These are phyloP conservation scores for Rickenella mellea DNA, from an alignment of 768 basidiomycete species.

Conservation along the genomic window DNA sequence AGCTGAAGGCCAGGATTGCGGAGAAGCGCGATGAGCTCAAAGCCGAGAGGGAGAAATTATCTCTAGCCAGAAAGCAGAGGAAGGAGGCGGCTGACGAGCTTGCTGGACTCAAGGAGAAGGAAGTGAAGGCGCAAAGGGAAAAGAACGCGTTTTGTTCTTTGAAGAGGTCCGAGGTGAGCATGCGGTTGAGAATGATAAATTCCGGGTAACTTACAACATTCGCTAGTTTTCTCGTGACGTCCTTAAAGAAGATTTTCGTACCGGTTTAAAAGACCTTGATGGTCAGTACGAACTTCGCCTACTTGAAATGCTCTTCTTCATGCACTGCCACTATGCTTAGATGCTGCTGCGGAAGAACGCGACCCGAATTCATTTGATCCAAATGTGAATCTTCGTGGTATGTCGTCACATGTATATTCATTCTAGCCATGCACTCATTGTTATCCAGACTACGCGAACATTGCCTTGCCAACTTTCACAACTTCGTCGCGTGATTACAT, in stretches of 20 bases:
- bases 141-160: constrained; percentile 56
- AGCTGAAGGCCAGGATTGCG: constrained; percentile 34
- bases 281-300: constrained; percentile 26
- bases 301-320: neutral
- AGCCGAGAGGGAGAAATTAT: constrained; percentile 25
- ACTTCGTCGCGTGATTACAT: constrained; percentile 54
- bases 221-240: constrained; percentile 44
- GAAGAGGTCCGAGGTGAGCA: constrained; percentile 43
- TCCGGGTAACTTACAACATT: neutral
- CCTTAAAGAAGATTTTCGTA: constrained; percentile 50
- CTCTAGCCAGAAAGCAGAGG: constrained; percentile 30
- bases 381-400: constrained; percentile 37
- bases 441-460: constrained; percentile 44
- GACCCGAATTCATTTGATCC: constrained; percentile 53
- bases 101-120: constrained; percentile 29
- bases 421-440: neutral
- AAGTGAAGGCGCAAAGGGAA: constrained; percentile 24
- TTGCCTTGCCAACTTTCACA: constrained; percentile 56
- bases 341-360: constrained; percentile 45
- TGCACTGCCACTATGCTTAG: constrained; percentile 16
- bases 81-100: constrained; percentile 28
- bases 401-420: constrained; percentile 3
- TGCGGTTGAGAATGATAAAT: neutral
- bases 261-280: constrained; percentile 50
- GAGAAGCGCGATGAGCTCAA: constrained; percentile 32